Percentiles rank a stretch among this genome's conserved stretches.
phyloP scores from a whole-genome alignment of 768 basidiomycete genomes.

The Macrolepiota dolichaula region DNA sequence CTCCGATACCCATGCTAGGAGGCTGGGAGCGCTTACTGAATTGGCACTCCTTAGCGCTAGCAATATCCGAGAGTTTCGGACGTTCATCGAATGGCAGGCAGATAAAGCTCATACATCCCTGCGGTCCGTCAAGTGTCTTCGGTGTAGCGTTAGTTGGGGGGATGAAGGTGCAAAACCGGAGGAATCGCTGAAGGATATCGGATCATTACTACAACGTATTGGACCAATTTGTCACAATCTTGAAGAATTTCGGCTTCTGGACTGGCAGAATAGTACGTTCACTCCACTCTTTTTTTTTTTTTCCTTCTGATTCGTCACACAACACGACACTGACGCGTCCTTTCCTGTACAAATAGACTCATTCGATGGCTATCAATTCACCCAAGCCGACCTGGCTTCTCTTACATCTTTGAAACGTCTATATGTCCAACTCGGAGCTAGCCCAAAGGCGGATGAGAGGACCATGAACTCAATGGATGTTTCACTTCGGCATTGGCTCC shows the following conservation, averaged over 20 bases:
- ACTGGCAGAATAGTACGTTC: conserved; percentile 7
- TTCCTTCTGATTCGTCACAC: no score
- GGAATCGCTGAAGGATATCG: conserved; percentile 50
- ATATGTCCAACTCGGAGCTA: conserved; percentile 1
- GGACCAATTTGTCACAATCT: neutral
- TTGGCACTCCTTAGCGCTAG: neutral
- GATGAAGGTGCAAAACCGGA: neutral
- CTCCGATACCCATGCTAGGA: neutral
- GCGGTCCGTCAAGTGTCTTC: conserved; percentile 4
- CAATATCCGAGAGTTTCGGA: conserved; percentile 7
- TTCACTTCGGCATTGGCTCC: conserved; percentile 8
- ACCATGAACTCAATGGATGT: conserved; percentile 2
- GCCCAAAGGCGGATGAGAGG: conserved; percentile 2
- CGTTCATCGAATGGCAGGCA: conserved; percentile 6
- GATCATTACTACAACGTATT: conserved; percentile 35
- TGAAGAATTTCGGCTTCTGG: conserved; percentile 1
- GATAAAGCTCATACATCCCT: neutral
- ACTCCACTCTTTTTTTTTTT: no score
- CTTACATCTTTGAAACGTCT: conserved; percentile 7
- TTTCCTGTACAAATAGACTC: neutral
- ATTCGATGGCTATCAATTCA: conserved; percentile 5
- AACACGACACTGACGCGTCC: neutral
- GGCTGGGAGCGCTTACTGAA: conserved; percentile 1
- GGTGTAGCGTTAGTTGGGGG: conserved; percentile 4
- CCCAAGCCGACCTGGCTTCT: conserved; percentile 2